Evolutionary conservation across 192 early-diverging fungal species (phyloP), one percentile per base, ranked within the genome.

Genomic region (Radiomyces spectabilis): DNA sequence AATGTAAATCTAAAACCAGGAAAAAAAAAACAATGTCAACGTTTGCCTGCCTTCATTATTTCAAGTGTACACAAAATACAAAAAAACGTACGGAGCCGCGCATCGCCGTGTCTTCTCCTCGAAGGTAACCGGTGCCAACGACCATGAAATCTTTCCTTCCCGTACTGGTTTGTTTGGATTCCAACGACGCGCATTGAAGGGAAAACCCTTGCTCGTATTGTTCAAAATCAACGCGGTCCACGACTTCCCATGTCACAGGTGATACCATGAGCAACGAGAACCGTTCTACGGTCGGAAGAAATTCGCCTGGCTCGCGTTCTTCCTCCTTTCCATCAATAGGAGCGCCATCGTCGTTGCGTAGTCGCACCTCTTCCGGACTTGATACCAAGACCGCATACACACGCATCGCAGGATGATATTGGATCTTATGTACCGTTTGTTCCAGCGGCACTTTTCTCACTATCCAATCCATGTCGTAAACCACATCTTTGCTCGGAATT

Each of bases 231-330:
- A 76, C 82, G 61, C 71, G 63, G 57, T 97, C 95, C 0, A 94
- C 89, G 10, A 87, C 92, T 55, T 97, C 93, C 91, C 91, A 97
- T 15, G 92, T 94, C 0, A 92, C 81, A 1, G 95, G 93, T 15
- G 95, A 96, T 12, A 99, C 76, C 40, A 99, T 72, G 42, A 95
- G 89, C 31, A 99, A 50, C 4, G 77, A 78, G 61, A 82, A 92
- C 15, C 71, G 66, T 10, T 82, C 73, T 32, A 78, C 67, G 12
- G 57, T 53, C 13, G 94, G 91, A 3, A 76, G 66, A 58, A 85
- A 81, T 5, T 66, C 80, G 27, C 49, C 44, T 44, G 44, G 57
- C 16, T 52, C 47, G 19, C 48, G 51, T 44, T 41, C 49, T 35
- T 65, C 38, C 33, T 51, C 42, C 16, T 59, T 47, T 5, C 59